Evolutionary conservation across 371 early-diverging fungal genomes (phyloP).

Genomic region (Globomyces sp.): DNA sequence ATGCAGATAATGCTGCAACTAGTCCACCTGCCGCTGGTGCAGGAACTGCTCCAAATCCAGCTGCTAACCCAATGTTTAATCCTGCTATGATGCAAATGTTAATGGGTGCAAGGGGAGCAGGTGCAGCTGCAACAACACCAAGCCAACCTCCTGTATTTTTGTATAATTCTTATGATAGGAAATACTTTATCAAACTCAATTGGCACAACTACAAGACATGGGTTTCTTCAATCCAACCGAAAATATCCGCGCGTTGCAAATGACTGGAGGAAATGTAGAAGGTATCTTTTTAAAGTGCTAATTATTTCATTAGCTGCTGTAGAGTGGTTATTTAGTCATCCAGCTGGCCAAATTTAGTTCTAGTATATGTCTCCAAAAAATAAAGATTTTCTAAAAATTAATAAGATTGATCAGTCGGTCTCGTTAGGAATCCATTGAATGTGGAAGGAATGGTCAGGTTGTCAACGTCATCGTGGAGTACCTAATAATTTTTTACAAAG

Average conservation of each 20-base stretch:
- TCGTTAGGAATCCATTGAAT: no score
- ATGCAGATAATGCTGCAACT: slow-evolving; percentile 42
- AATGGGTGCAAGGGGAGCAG: slow-evolving; percentile 31
- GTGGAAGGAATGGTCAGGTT: no score
- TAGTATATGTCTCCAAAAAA: no score
- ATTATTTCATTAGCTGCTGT: slow-evolving; percentile 64
- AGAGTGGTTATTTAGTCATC: slow-evolving; percentile 71
- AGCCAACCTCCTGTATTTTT: slow-evolving; percentile 51
- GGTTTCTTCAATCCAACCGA: slow-evolving; percentile 88
- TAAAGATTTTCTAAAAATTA: no score
- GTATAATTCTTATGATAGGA: slow-evolving; percentile 40
- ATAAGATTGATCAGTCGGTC: no score
- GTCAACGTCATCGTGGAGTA: no score
- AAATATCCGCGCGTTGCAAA: slow-evolving; percentile 85
- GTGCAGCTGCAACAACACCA: slow-evolving; percentile 37
- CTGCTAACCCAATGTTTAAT: slow-evolving; percentile 29
- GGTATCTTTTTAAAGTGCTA: no score
- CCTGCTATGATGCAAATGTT: slow-evolving; percentile 44
- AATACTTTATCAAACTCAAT: slow-evolving; percentile 85
- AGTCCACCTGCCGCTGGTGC: slow-evolving; percentile 46
- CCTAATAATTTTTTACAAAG: no score
- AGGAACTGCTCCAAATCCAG: slow-evolving; percentile 2
- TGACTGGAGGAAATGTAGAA: slow-evolving; percentile 87
- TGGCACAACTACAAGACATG: slow-evolving; percentile 95
- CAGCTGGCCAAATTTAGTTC: slow-evolving; percentile 27